Base-by-base conservation (phyloP, 768 basidiomycete genomes). In the Trametes villosa region DNA sequence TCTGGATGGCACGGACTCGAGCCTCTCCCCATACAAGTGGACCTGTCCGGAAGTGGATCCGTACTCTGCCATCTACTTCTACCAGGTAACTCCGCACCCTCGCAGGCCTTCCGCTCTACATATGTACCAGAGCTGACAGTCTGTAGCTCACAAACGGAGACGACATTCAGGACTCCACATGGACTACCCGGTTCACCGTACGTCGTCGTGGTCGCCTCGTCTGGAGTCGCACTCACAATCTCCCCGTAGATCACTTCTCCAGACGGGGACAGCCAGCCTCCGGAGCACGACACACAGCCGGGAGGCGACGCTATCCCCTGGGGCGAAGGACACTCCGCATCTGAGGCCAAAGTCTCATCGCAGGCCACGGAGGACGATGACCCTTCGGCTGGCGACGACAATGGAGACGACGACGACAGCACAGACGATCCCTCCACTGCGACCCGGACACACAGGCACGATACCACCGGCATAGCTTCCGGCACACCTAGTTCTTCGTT, bases 171-270 rank as follows among this genome's bases (percentile, higher is more conserved):
- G 56, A 67, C 30, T 57, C 71, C 6, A 59, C 63, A 18, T 79
- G 78, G 77, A 79, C 78, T 0, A 70, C 76, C 5, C 74, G 78
- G 2, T 79, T 79, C 59, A 73, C 77, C 40, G 77, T 76, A 50
- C 36, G 71, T 61, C 30, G 56, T 13, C 22, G 29, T 26, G 36
- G 22, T 18, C 11, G 8, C 17, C 30, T 4, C n/a, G n/a, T 29
- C 27, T 15, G 26, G 29, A 24, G n/a, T 31, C 45, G 9, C 15
- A 33, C 26, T n/a, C 26, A 20, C 12, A 54, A 41, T 15, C 15
- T n/a, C 20, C 17, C 8, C 20, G 8, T 41, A 76, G 76, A 79
- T 78, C 52, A 68, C 75, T 2, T 76, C 76, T 18, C 61, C 68
- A 6, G 62, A 66, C 44, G 75, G 75, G 12, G 67, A 65, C 2